Base-by-base conservation (phyloP, 345 rosid genomes). In the Citrus maxima region DNA sequence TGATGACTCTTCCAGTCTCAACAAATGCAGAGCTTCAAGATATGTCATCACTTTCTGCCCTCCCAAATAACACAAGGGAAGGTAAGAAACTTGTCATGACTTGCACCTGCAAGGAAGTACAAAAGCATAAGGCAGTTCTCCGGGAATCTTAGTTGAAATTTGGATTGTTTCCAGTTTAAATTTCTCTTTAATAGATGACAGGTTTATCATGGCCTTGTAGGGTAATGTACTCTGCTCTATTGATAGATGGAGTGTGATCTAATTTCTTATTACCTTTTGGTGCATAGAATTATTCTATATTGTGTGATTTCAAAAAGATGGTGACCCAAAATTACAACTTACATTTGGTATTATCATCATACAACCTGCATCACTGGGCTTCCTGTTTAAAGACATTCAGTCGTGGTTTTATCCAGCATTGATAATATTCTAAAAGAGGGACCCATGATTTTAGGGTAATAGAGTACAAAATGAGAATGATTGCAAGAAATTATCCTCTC, bases 11-110 rank as follows among this genome's bases (percentile, higher is more conserved):
- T 84, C 90, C 61, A 94, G 99, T 81, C 92, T 96, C 72, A 91
- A 94, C 78, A 91, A 80, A 78, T 96, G 99, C 86, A 87, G 97
- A 60, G 97, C 97, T 76, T 88, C 99, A 6, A 87, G 97, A 62
- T 94, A 94, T 80, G 97, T 96, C 28, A 85, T 96, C 77, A 94
- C 95, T 62, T 96, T 94, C 82, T 96, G 98, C 85, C 99, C 98
- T 77, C 94, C 95, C 55, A 88, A 90, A 67, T 88, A 55, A 42
- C 19, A 18, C 49, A 62, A 34, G n/a, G 30, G 5, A 55, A 64
- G 37, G 12, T 40, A 27, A 69, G 34, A 54, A 21, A 9, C 27
- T 22, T n/a, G 40, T 19, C 42, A 12, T 46, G 30, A 9, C 37
- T 59, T n/a, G 28, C 34, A 24, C 34, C 78, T 18, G 59, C 70